Evolutionary conservation across 2,329 filamentous ascomycete species (phyloP).

Genomic region (Nemania serpens): DNA sequence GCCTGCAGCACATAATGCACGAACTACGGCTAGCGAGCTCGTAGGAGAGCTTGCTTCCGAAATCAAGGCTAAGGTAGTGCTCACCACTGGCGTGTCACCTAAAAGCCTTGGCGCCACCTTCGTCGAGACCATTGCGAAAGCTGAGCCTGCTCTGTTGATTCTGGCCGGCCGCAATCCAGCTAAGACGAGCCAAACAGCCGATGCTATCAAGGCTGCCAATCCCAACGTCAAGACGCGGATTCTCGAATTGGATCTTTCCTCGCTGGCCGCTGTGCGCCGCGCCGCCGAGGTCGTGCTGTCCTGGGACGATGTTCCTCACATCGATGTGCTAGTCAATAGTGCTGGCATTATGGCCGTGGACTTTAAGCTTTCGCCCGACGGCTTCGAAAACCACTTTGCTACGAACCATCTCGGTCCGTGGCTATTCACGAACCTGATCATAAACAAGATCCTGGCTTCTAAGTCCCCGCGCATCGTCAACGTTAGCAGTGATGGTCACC

Average conservation of each 20-base stretch:
- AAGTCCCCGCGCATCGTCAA: neutral
- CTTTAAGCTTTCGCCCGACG: neutral
- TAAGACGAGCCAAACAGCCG: conserved; percentile 47
- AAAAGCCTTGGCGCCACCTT: conserved; percentile 47
- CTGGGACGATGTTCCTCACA: conserved; percentile 38
- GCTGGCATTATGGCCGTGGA: conserved; percentile 47
- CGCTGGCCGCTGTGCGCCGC: conserved; percentile 30
- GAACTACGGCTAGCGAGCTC: neutral
- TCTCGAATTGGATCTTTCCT: conserved; percentile 34
- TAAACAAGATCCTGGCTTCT: neutral
- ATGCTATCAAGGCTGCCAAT: conserved; percentile 40
- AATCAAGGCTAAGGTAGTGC: neutral
- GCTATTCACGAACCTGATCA: neutral
- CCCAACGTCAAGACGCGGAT: conserved; percentile 43
- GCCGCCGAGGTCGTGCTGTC: conserved; percentile 45
- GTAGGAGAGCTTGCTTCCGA: neutral
- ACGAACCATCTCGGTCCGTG: neutral
- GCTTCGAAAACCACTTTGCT: neutral
- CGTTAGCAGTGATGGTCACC: neutral
- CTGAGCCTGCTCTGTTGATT: conserved; percentile 49
- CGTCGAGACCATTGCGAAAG: conserved; percentile 45
- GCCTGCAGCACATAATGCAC: neutral
- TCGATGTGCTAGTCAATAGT: conserved; percentile 27
- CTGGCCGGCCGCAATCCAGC: conserved; percentile 50
- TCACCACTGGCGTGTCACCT: neutral